Conservation (phyloP, 2,329 filamentous ascomycete genomes). For the Aspergillus candidus region DNA sequence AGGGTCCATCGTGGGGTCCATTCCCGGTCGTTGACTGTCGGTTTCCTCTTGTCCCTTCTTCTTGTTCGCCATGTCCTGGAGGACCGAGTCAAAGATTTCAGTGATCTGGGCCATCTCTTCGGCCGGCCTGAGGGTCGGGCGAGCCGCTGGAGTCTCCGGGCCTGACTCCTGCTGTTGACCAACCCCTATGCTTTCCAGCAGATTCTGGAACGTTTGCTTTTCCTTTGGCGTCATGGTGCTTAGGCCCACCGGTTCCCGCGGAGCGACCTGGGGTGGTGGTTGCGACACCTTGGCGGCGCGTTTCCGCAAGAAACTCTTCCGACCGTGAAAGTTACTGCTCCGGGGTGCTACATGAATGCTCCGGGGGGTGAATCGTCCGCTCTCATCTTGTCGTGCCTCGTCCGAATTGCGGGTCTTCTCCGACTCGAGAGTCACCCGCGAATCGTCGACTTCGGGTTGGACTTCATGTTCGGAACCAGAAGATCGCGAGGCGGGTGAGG, state of each 20-base stretch:
- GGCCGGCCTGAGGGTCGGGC: slow-evolving; percentile 5
- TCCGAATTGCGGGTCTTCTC: too few relatives aligned
- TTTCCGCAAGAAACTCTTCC: slow-evolving; percentile 2
- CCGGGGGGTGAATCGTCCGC: too few relatives aligned
- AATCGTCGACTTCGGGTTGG: not conserved
- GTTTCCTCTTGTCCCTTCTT: not conserved
- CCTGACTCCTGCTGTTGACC: not conserved
- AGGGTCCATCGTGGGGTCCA: not conserved
- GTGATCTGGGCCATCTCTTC: slow-evolving; percentile 22
- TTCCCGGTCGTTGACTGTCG: not conserved
- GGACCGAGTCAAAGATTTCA: slow-evolving; percentile 20
- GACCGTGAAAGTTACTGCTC: not conserved
- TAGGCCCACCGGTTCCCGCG: not conserved
- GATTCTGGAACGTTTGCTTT: slow-evolving; percentile 15
- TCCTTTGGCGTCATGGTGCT: slow-evolving; percentile 19
- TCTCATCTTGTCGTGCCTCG: too few relatives aligned
- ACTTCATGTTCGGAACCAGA: not conserved
- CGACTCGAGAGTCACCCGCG: too few relatives aligned
- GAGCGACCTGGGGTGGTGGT: not conserved
- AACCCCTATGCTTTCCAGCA: slow-evolving; percentile 14
- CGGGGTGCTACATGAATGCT: not conserved
- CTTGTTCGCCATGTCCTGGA: slow-evolving; percentile 12
- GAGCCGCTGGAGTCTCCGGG: not conserved
- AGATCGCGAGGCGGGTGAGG: slow-evolving; percentile 15
- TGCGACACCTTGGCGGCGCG: slow-evolving; percentile 12